Evolutionary conservation across 2,329 filamentous ascomycete species (phyloP), one percentile per base, ranked within the genome.

Genomic region (Diaporthe australafricana): DNA sequence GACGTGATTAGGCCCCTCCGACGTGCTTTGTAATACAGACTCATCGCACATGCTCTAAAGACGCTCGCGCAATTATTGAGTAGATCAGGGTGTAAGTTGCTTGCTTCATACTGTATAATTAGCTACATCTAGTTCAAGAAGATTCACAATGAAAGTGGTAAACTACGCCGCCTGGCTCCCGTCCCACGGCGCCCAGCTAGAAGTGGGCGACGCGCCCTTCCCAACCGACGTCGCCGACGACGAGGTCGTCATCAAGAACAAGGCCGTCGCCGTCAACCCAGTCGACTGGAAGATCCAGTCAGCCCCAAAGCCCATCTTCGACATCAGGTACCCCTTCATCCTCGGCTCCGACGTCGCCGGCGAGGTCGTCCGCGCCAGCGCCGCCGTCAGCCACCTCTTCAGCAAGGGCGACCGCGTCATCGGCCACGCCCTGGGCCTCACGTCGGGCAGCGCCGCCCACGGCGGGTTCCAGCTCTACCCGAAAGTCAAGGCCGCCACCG

Each of bases 311-410:
- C 47, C 55, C 17, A 60, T 72, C 22, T 77, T 82, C 55, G 42
- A 80, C 11, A 63, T 81, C 66, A 78, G 67, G 16, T 82, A 78
- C 50, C 81, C 81, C 0, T 72, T 47, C 5, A 77, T 83, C 50
- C 73, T 81, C n/a, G 81, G 81, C 27, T 74, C 71, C 5, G 81
- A 78, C 74, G 78, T 77, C 50, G 77, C 81, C 6, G 80, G 82
- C 42, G 77, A 77, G 42, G 77, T 83, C 9, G 72, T 78, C 30
- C 74, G 78, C n/a, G 73, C 81, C 47, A 80, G 81, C 27, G 40
- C 74, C 7, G 75, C 73, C 52, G 73, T 76, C 7, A 71, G 56
- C 62, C 72, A 74, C 11, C 79, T 83, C 11, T 79, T 83, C 70
- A 77, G 77, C 35, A 68, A 75, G 22, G 81, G 82, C 11, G 80